Evolutionary conservation across 2,329 filamentous ascomycete species (phyloP).

Genomic region (Periglandula ipomoeae): DNA sequence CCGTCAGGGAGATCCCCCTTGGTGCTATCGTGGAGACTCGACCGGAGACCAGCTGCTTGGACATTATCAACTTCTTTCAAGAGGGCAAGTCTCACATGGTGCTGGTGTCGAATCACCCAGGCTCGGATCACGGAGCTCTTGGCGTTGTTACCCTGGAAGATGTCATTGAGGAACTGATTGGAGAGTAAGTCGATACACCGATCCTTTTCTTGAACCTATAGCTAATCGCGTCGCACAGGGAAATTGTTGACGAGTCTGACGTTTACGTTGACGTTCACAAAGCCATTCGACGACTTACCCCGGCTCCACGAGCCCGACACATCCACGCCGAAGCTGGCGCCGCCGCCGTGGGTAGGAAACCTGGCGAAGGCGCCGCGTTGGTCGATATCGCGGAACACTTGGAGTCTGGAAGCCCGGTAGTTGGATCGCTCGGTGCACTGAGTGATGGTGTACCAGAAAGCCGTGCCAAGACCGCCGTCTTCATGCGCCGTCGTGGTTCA

Average conservation of each 20-base stretch:
- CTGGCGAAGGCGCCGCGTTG: conserved; percentile 20
- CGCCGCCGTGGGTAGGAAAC: conserved; percentile 22
- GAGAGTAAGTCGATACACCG: conserved; percentile 58
- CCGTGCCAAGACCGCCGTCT: conserved; percentile 44
- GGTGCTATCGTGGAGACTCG: conserved; percentile 92
- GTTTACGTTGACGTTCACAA: conserved; percentile 98
- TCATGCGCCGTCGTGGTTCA: conserved; percentile 51
- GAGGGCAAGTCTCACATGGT: conserved; percentile 99
- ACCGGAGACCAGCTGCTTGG: conserved; percentile 90
- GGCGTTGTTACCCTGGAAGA: conserved; percentile 96
- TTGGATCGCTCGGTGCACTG: conserved; percentile 27
- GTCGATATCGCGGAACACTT: conserved; percentile 34
- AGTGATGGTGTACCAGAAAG: conserved; percentile 33
- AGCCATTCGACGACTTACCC: conserved; percentile 80
- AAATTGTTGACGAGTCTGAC: conserved; percentile 98
- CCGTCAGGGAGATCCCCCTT: conserved; percentile 81
- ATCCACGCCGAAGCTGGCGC: conserved; percentile 27
- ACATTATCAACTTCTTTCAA: conserved; percentile 99
- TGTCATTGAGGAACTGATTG: conserved; percentile 96
- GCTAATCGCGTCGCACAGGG: conserved; percentile 45
- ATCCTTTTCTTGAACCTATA: neutral
- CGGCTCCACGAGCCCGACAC: conserved; percentile 67
- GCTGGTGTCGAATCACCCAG: conserved; percentile 79
- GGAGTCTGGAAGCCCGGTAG: conserved; percentile 20
- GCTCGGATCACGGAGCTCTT: conserved; percentile 81